Evolutionary conservation across 2,329 filamentous ascomycete genomes (phyloP).

Genomic region (Coniella lustricola): DNA sequence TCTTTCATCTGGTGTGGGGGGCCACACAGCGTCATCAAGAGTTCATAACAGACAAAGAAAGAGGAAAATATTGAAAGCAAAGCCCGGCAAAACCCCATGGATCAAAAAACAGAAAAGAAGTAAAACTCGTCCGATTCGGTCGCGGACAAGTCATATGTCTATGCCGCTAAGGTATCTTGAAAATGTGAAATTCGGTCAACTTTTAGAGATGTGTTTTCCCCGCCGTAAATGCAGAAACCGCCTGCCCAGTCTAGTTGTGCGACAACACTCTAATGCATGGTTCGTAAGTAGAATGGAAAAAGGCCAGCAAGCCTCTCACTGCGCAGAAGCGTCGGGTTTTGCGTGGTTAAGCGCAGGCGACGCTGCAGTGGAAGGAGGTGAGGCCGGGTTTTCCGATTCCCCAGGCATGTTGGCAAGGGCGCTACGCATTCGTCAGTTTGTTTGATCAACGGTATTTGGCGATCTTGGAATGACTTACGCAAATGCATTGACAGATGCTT

Average conservation of each 20-base stretch:
- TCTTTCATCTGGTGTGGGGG: background rate
- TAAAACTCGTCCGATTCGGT: slow-evolving; percentile 24
- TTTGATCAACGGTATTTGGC: too few relatives aligned
- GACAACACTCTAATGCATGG: slow-evolving; percentile 38
- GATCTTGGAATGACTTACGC: slow-evolving; percentile 56
- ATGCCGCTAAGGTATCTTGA: slow-evolving; percentile 45
- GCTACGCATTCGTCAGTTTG: slow-evolving; percentile 33
- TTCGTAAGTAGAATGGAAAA: slow-evolving; percentile 25
- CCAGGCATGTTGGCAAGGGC: slow-evolving; percentile 47
- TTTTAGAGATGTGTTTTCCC: slow-evolving; percentile 42
- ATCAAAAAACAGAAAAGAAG: slow-evolving; percentile 9
- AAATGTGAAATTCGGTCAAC: slow-evolving; percentile 32
- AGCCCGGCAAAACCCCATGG: slow-evolving; percentile 6
- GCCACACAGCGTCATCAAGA: slow-evolving; percentile 4
- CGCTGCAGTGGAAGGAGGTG: slow-evolving; percentile 61
- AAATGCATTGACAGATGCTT: slow-evolving; percentile 68
- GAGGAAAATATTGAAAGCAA: slow-evolving; percentile 12
- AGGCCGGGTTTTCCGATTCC: slow-evolving; percentile 56
- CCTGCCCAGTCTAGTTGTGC: slow-evolving; percentile 43
- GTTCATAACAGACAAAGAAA: background rate
- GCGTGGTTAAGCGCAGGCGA: slow-evolving; percentile 61
- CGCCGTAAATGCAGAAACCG: slow-evolving; percentile 41
- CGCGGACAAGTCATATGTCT: slow-evolving; percentile 33
- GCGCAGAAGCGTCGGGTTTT: slow-evolving; percentile 40
- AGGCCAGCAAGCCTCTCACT: slow-evolving; percentile 45